phyloP scores from a whole-genome alignment of 2,329 filamentous ascomycete genomes.

The Calonectria multiphialidica region DNA sequence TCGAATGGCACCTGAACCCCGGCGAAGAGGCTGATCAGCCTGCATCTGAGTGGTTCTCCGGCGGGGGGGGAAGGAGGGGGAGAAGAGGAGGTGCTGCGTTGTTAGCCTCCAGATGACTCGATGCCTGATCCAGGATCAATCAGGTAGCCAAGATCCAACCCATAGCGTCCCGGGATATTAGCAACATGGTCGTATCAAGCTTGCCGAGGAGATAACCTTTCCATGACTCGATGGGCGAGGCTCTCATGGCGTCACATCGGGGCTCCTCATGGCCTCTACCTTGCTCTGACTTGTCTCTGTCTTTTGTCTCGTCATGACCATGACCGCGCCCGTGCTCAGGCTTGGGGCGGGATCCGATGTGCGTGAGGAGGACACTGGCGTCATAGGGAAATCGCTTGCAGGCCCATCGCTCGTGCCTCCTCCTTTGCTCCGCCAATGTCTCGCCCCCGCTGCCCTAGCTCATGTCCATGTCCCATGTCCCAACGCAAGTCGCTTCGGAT shows the following conservation, averaged over 20 bases:
- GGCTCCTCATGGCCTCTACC: neutral
- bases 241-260: constrained; percentile 9
- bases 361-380: constrained; percentile 2
- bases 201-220: constrained; percentile 8
- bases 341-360: neutral
- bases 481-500: constrained; percentile 33
- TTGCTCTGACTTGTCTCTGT: neutral
- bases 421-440: constrained; percentile 40
- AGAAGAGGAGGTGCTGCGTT: constrained; percentile 7
- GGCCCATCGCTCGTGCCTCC: constrained; percentile 22
- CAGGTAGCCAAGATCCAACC: constrained; percentile 1
- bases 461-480: constrained; percentile 12
- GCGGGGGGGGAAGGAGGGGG: constrained; percentile 11
- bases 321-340: neutral
- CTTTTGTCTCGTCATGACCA: neutral
- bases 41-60: constrained; percentile 31
- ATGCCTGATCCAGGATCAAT: constrained; percentile 13
- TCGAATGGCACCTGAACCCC: constrained; percentile 37
- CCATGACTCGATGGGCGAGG: constrained; percentile 7
- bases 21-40: constrained; percentile 36
- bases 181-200: neutral
- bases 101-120: constrained; percentile 10
- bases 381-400: constrained; percentile 17
- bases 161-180: neutral
- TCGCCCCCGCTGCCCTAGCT: constrained; percentile 32